Conservation (phyloP, 179 eudicot species). For the Actinidia polygama region DNA sequence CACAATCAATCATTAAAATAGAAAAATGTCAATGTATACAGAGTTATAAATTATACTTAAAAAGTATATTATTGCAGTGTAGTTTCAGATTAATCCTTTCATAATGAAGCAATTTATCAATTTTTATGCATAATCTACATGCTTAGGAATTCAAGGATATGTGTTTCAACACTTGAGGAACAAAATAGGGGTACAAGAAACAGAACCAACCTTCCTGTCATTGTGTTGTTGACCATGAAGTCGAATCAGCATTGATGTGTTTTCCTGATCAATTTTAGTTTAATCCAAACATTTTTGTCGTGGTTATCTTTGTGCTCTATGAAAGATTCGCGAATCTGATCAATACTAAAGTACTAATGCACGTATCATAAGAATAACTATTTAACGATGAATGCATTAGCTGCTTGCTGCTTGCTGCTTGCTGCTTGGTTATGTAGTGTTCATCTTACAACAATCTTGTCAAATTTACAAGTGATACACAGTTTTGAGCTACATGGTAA, state of each 20-base stretch:
- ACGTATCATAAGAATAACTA: too few relatives aligned
- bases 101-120: neutral
- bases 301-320: neutral
- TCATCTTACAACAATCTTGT: neutral
- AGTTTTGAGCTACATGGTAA: too few relatives aligned
- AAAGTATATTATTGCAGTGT: neutral
- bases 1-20: neutral
- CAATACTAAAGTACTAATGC: too few relatives aligned
- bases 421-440: neutral
- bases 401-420: neutral
- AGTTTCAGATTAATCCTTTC: neutral
- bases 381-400: neutral
- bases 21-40: slow-evolving; percentile 9
- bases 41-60: slow-evolving; percentile 5
- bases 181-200: too few relatives aligned
- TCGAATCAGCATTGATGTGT: neutral
- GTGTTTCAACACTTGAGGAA: too few relatives aligned
- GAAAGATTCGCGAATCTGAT: neutral
- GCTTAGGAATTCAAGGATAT: neutral
- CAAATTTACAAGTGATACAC: neutral
- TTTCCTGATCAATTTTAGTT: neutral
- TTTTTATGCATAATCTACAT: neutral
- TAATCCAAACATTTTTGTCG: neutral
- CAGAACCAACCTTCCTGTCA: too few relatives aligned
- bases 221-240: too few relatives aligned